Evolutionary conservation across 83 land plant genomes (phyloP).

Genomic region (Isoetes engelmannii): DNA sequence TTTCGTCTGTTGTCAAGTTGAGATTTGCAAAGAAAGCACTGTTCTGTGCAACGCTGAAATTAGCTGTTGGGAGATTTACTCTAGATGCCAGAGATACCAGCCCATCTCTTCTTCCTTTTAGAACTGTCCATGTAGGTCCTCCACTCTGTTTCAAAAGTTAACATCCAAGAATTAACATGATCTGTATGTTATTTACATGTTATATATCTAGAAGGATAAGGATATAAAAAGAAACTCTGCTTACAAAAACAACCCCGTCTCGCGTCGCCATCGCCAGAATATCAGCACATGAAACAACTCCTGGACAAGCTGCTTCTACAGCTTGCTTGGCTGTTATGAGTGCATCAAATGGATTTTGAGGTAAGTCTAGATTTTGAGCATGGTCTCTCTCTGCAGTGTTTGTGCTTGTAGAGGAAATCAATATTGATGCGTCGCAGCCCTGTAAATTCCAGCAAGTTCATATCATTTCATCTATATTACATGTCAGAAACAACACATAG

Average conservation of each 20-base stretch:
- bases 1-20: not conserved
- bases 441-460: not conserved
- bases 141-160: not conserved
- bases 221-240: not conserved
- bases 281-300: slow-evolving; percentile 8
- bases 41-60: not conserved
- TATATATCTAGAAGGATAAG: not conserved
- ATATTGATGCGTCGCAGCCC: slow-evolving; percentile 23
- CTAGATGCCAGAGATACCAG: not conserved
- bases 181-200: not conserved
- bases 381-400: slow-evolving; percentile 18
- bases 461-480: too few species aligned
- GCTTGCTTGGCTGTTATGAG: not conserved
- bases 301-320: not conserved
- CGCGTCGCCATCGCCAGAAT: slow-evolving; percentile 8
- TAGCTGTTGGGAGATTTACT: not conserved
- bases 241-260: slow-evolving; percentile 4
- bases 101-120: slow-evolving; percentile 1
- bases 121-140: not conserved
- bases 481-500: too few species aligned
- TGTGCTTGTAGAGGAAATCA: slow-evolving; percentile 4
- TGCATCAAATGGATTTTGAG: slow-evolving; percentile 18
- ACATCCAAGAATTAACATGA: not conserved
- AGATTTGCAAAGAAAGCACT: not conserved
- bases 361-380: slow-evolving; percentile 10